Evolutionary conservation across 352 stramenopile genomes (phyloP), one percentile per base, ranked within the genome.

Genomic region (Phytopythium oedochilum): DNA sequence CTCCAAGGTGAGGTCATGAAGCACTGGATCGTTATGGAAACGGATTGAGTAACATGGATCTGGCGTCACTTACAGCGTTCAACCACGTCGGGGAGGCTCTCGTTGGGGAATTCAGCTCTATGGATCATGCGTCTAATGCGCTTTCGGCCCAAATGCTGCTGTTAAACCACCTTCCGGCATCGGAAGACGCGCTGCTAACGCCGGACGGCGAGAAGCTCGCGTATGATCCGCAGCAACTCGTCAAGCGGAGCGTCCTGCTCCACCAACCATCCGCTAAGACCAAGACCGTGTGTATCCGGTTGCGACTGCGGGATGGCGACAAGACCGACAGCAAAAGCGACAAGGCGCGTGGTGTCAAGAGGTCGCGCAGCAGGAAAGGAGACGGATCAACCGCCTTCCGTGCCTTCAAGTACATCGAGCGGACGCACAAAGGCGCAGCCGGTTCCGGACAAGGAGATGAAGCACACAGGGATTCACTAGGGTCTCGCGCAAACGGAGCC

Each of bases 391-490:
- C 49, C n/a, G 31, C 20, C 32, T 1, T 23, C 34, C 39, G 51
- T 0, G 8, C 53, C 39, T 70, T 82, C 34, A 59, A 60, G 25
- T 86, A 69, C 42, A 88, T 90, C 51, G 75, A 90, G 53, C 80
- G 75, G n/a, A 80, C 80, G 9, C 69, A 74, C 39, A 77, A 64
- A 20, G 54, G 57, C 22, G 6, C 42, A 15, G 8, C 42, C 8
- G 8, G 23, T 1, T 18, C 8, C 42, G 15, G 12, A 29, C 22
- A 5, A 15, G 14, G 42, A 12, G 12, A 39, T 14, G n/a, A 6
- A 3, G 12, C 11, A 3, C 3, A 18, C 10, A 22, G 22, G 5
- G 40, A 46, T 5, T 1, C 14, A 10, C 40, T 6, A n/a, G 40
- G 3, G 12, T 2, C 0, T 5, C 20, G 14, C 5, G 42, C 4